Conservation (phyloP, 108 stramenopile genomes). For the Fragilaria crotonensis region DNA sequence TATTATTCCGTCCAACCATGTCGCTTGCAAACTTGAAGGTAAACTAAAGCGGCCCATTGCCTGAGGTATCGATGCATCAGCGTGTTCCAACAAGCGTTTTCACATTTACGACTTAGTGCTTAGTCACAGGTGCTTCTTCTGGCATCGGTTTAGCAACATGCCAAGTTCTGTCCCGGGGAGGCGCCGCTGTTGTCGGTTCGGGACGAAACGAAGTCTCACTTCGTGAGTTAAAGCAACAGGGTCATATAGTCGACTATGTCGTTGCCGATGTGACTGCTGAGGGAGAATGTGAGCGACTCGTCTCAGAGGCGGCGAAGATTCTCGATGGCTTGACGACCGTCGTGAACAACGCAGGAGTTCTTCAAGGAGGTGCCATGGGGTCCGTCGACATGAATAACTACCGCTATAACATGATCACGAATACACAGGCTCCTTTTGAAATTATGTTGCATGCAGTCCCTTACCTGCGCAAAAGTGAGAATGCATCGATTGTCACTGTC, state of each 20-base stretch:
- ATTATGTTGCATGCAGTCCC: conserved; percentile 54
- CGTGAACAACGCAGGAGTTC: conserved; percentile 48
- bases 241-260: conserved; percentile 27
- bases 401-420: conserved; percentile 41
- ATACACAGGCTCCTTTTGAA: conserved; percentile 53
- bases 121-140: conserved; percentile 54
- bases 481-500: conserved; percentile 49
- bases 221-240: conserved; percentile 18
- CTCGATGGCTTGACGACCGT: conserved; percentile 32
- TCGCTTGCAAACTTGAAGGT: too few species aligned
- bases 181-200: conserved; percentile 40
- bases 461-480: conserved; percentile 26
- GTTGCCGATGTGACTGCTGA: conserved; percentile 34
- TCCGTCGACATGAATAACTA: conserved; percentile 34
- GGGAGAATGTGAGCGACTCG: conserved; percentile 28
- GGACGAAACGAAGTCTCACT: conserved; percentile 33
- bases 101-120: too few species aligned
- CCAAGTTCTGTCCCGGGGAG: conserved; percentile 24
- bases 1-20: too few species aligned
- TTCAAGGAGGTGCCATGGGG: conserved; percentile 42
- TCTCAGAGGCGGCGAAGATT: conserved; percentile 27
- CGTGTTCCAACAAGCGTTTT: too few species aligned
- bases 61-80: too few species aligned
- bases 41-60: too few species aligned
- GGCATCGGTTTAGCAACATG: conserved; percentile 48